phyloP scores from a whole-genome alignment of 108 stramenopile genomes.

The Cylindrotheca fusiformis region DNA sequence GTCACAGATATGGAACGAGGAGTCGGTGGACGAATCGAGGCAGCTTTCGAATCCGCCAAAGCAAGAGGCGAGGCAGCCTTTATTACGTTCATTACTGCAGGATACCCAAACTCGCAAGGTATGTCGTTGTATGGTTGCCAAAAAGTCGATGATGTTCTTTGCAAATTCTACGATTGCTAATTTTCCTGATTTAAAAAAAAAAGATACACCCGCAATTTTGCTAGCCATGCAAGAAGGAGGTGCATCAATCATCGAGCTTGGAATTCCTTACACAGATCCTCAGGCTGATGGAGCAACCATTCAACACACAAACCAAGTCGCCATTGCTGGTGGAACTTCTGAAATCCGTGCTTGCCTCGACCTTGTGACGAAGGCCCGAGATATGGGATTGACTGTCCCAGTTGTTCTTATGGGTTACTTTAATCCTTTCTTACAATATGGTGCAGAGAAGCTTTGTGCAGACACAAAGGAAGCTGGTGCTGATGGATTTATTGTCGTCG shows the following conservation, averaged over 20 bases:
- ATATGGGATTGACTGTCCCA: slow-evolving; percentile 92
- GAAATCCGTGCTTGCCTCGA: slow-evolving; percentile 79
- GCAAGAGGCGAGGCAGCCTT: slow-evolving; percentile 83
- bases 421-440: slow-evolving; percentile 96
- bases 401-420: slow-evolving; percentile 99
- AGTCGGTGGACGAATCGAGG: slow-evolving; percentile 75
- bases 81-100: slow-evolving; percentile 87
- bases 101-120: slow-evolving; percentile 80
- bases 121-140: slow-evolving; percentile 16
- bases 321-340: slow-evolving; percentile 88
- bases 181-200: neutral
- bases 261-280: slow-evolving; percentile 98
- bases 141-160: neutral
- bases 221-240: slow-evolving; percentile 96
- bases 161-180: neutral
- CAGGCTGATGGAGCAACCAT: slow-evolving; percentile 99
- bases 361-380: slow-evolving; percentile 85
- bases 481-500: slow-evolving; percentile 98
- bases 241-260: slow-evolving; percentile 94
- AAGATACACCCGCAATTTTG: slow-evolving; percentile 92
- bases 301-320: slow-evolving; percentile 92
- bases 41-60: slow-evolving; percentile 79
- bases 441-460: slow-evolving; percentile 86
- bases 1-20: slow-evolving; percentile 63
- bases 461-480: slow-evolving; percentile 80